Conservation (phyloP, 129 eudicot genomes). For the Tagetes patula region DNA sequence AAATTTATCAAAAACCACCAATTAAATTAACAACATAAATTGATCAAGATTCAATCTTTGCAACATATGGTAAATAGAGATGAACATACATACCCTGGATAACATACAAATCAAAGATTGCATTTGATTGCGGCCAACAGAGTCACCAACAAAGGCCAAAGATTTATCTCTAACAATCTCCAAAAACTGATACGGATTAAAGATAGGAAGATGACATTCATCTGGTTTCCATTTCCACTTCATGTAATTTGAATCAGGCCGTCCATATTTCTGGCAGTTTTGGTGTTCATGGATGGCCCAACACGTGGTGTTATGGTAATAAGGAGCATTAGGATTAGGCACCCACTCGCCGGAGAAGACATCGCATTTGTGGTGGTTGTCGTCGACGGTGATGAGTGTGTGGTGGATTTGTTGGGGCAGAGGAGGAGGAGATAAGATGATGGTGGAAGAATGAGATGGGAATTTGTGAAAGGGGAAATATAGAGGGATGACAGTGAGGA, state of each 20-base stretch:
- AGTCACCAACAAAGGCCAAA: constrained; percentile 81
- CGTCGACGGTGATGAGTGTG: constrained; percentile 25
- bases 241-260: constrained; percentile 58
- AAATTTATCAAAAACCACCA: background rate
- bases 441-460: constrained; percentile 24
- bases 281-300: constrained; percentile 83
- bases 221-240: constrained; percentile 82
- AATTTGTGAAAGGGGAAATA: constrained; percentile 35
- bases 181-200: constrained; percentile 61
- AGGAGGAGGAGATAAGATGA: background rate
- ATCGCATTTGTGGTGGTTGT: constrained; percentile 52
- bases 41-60: constrained; percentile 23
- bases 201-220: constrained; percentile 58
- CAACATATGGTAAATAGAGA: background rate
- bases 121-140: constrained; percentile 77
- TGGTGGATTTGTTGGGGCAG: too few species aligned
- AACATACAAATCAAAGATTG: constrained; percentile 76
- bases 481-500: constrained; percentile 34
- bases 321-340: constrained; percentile 64
- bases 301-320: constrained; percentile 67
- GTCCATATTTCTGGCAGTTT: constrained; percentile 67
- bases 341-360: constrained; percentile 76
- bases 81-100: constrained; percentile 52
- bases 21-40: background rate
- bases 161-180: constrained; percentile 60